These are phyloP conservation scores for Sporobolomyces roseus DNA, from an alignment of 768 basidiomycete genomes.

Conservation along the genomic window DNA sequence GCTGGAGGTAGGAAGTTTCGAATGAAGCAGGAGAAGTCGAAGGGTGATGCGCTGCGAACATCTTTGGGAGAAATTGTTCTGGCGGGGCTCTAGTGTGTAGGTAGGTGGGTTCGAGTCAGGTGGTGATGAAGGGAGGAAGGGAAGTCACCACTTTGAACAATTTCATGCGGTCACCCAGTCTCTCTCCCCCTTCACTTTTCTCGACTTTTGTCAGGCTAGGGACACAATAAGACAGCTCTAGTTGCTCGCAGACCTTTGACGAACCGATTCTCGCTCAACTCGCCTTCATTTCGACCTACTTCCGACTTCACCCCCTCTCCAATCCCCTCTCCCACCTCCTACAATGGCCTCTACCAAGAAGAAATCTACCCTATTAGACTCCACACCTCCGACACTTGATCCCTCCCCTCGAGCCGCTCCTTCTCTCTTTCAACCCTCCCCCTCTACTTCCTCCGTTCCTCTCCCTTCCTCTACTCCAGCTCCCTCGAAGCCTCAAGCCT, in stretches of 20 bases:
- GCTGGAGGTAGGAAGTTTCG: slow-evolving; percentile 37
- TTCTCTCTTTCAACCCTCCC: not conserved
- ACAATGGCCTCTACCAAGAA: not conserved
- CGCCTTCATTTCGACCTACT: too few species aligned
- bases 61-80: not conserved
- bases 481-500: not conserved
- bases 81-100: too few species aligned
- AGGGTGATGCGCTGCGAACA: slow-evolving; percentile 14
- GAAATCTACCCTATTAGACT: not conserved
- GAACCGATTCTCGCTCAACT: too few species aligned
- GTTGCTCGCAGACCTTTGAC: too few species aligned
- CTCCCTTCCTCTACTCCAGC: not conserved
- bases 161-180: too few species aligned
- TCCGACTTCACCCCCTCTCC: not conserved
- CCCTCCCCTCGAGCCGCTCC: not conserved
- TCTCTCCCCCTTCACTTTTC: too few species aligned
- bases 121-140: not conserved
- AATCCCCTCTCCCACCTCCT: not conserved
- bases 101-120: too few species aligned
- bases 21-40: slow-evolving; percentile 28
- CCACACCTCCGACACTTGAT: not conserved
- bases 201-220: not conserved
- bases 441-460: not conserved
- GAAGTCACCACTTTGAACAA: not conserved
- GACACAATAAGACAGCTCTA: too few species aligned